Base-by-base conservation (phyloP, 257 asterid genomes). In the Primulina eburnea region DNA sequence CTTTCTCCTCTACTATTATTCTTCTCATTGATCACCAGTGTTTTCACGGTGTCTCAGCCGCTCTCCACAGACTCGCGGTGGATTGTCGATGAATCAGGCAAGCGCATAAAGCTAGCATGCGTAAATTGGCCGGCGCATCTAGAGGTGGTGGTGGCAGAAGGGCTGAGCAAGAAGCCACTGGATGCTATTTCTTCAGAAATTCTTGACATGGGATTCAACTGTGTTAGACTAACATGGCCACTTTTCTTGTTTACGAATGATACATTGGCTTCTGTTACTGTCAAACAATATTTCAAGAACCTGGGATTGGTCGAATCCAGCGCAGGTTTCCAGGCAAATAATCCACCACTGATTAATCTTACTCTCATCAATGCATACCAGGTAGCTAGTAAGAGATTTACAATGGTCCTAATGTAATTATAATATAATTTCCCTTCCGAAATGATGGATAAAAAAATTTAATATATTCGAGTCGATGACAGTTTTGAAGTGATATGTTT, bases 151-250 rank as follows among this genome's bases (percentile, higher is more conserved):
- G 93, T 90, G 88, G 95, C 98, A 2, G 97, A 93, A 64, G 98
- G 98, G 75, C 84, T 93, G 52, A 93, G 92, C 82, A 87, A 89
- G 73, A 92, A 80, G 69, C 86, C 90, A 62, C 86, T 82, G 70
- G 96, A 93, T 37, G 81, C 67, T 57, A 89, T 93, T 3, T 89
- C 98, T 0, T 66, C 73, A 21, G 71, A 77, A 12, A 89, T 93
- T 47, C 17, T 16, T 3, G 70, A 67, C 35, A 29, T 85, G 83
- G 98, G 98, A 6, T 93, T 93, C 81, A 93, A 90, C 70, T 93
- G 98, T 63, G 98, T 90, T 24, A 81, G 98, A 77, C 81, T 93
- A 4, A 89, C 98, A 34, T 93, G 98, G 98, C 95, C 98, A 20
- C 96, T 93, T 21, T 89, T 84, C 81, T 73, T 93, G 90, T 82